Base-by-base conservation (phyloP, 2,329 filamentous ascomycete genomes). In the Zymoseptoria crescenta region DNA sequence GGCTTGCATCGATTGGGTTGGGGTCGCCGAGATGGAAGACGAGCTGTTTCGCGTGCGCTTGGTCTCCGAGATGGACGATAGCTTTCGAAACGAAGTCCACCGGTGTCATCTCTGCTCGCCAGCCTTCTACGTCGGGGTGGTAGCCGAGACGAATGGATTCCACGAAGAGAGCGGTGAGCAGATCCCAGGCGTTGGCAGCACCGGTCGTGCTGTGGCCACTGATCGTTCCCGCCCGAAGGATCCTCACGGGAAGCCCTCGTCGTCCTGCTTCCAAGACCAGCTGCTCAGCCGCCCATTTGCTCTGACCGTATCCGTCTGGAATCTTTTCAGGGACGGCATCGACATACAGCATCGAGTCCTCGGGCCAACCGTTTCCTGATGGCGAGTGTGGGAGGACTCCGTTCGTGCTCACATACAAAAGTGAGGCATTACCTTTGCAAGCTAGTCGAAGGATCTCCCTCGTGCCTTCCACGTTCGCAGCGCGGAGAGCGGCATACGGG, bases 81-180 rank as follows among this genome's bases (percentile, higher is more conserved):
- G 87, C 84, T 63, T 84, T 85, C 74, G 85, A 88, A 59, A 91
- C 87, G 67, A 89, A 91, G 73, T 93, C 88, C 13, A 91, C 89
- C 0, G 89, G 88, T 0, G 89, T 91, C 88, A 92, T 92, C 74
- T 93, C 89, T 1, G 87, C 83, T 54, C 86, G 83, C 89, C 89
- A 93, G 49, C 85, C 85, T 54, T 87, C 80, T 3, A 91, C 84
- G 56, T 88, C 80, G 0, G 89, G 88, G 1, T 83, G 83, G 64
- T 83, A 82, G 5, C 88, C 88, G 3, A 92, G 79, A 56, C 87
- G 84, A 45, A 92, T 79, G 0, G 88, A 91, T 70, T 92, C 89
- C 1, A 91, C 86, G 27, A 92, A 80, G 58, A 93, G 72, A 0
- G 89, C 88, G 56, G 87, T 89, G 52, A 93, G 76, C 20, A 93